Evolutionary conservation across 495 filamentous ascomycete genomes (phyloP).

Genomic region (Xylaria flabelliformis): DNA sequence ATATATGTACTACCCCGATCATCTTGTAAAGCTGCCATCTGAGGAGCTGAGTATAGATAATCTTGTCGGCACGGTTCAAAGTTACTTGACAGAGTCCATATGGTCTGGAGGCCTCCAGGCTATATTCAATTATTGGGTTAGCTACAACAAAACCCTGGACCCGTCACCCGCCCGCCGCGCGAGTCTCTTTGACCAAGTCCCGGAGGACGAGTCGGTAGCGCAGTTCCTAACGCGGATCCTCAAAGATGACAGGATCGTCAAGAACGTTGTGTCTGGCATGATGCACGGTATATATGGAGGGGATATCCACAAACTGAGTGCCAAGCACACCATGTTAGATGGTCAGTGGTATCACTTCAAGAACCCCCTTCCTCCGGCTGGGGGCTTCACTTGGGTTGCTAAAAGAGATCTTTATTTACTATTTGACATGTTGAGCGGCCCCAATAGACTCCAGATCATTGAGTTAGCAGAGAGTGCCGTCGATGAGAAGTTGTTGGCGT

Average conservation of each 20-base stretch:
- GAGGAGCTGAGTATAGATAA: conserved; percentile 35
- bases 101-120: conserved; percentile 62
- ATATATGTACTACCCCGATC: conserved; percentile 94
- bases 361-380: not conserved
- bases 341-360: conserved; percentile 18
- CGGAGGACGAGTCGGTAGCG: conserved; percentile 73
- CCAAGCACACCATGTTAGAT: conserved; percentile 53
- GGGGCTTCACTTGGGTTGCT: not conserved
- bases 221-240: conserved; percentile 68
- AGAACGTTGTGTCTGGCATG: conserved; percentile 81
- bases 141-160: conserved; percentile 6
- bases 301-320: conserved; percentile 81
- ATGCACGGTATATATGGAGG: conserved; percentile 95
- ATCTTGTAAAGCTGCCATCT: conserved; percentile 73
- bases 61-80: conserved; percentile 35
- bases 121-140: conserved; percentile 34
- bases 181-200: conserved; percentile 7
- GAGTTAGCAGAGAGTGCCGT: conserved; percentile 27
- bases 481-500: conserved; percentile 42
- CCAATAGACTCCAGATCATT: conserved; percentile 29
- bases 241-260: conserved; percentile 58
- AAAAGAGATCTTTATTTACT: conserved; percentile 28
- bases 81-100: conserved; percentile 66
- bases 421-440: conserved; percentile 25
- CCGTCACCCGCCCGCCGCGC: not conserved